Base-by-base conservation (phyloP, 495 filamentous ascomycete species). In the Penicillium arizonense region DNA sequence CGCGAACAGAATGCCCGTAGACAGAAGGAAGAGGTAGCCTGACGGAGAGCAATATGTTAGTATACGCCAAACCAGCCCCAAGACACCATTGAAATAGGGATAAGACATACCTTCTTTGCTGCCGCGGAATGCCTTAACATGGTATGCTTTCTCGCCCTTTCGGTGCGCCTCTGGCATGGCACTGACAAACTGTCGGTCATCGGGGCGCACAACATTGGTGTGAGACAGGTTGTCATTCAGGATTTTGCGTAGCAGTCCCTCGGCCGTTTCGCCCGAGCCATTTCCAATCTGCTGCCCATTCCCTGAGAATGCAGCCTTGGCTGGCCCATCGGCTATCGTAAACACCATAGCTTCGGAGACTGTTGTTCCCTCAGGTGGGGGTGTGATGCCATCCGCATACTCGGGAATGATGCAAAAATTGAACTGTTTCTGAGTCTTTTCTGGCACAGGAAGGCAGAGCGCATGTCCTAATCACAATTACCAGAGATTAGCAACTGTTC, bases 11-110 rank as follows among this genome's bases (percentile, higher is more conserved):
- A 98, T 93, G 2, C 94, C 94, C 18, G 79, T 85, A 37, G 87
- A 82, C 6, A 97, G 77, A 64, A 97, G 87, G 71, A 96, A 97
- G 10, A 98, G 78, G 55, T 86, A 98, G 10, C 94, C 92, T 83
- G 8, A 33, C 11, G 3, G 32, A 2, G 35, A 40, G 8, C 12
- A 30, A 20, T 21, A 28, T 46, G 20, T 55, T 42, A 63, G 51
- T 43, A 47, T 43, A 26, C 30, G 5, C 13, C 1, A 24, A 38
- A 20, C 1, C 14, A 43, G 35, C 23, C 8, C 7, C 3, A 18
- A 23, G 14, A 11, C 2, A 13, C 11, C 20, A 10, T 3, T 35
- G 16, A 11, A 23, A 36, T 36, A 43, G 33, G 37, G 32, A 34
- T 41, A 16, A 37, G 20, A 58, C 58, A 36, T 72, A 87, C 85